phyloP scores from a whole-genome alignment of 176 grass and related monocot species.

The Alloteropsis semialata region DNA sequence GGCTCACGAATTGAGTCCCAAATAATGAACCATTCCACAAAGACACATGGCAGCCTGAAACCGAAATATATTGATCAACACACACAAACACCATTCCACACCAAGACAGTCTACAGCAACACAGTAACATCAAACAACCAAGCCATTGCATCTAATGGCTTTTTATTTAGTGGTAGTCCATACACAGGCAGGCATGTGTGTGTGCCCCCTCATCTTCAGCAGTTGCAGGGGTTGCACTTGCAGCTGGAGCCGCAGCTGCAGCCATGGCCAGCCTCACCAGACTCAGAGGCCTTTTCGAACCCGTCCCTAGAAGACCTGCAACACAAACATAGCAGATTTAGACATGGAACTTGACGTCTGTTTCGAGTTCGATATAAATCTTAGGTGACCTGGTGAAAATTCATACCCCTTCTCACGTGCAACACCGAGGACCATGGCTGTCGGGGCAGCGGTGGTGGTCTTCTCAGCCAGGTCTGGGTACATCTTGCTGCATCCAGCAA shows the following conservation, averaged over 20 bases:
- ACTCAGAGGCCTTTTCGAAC: neutral
- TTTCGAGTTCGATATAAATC: neutral
- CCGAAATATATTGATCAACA: too few species aligned
- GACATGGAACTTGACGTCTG: neutral
- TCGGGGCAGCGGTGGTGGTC: neutral
- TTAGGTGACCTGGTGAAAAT: neutral
- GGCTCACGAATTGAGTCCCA: too few species aligned
- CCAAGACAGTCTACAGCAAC: too few species aligned
- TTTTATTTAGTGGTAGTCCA: neutral
- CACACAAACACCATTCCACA: neutral
- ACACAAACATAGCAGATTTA: neutral
- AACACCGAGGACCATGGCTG: constrained; percentile 14
- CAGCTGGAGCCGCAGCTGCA: constrained; percentile 33
- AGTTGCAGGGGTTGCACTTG: constrained; percentile 31
- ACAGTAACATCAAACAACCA: too few species aligned
- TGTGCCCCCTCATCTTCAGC: neutral
- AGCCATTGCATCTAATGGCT: neutral
- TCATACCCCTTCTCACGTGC: constrained; percentile 33
- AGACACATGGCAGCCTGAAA: neutral
- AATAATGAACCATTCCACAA: neutral
- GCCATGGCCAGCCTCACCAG: neutral
- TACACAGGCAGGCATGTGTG: neutral
- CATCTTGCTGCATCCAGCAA: constrained; percentile 20
- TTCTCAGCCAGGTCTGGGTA: constrained; percentile 35
- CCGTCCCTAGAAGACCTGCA: neutral